Conservation (phyloP, 202 grass and related monocot genomes). For the Zizania palustris region DNA sequence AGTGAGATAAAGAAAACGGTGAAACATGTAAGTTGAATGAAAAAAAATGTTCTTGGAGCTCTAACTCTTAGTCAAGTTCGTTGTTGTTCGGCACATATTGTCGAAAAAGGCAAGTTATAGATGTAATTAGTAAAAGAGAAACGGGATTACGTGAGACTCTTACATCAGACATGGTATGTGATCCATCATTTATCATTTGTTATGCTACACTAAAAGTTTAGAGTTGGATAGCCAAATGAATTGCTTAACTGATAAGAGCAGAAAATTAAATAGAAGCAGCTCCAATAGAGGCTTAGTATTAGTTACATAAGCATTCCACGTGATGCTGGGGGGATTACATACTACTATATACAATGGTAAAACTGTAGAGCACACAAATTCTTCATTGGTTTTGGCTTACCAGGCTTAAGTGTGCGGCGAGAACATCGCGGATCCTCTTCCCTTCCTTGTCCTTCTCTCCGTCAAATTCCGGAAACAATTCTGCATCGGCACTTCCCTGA, state of each 20-base stretch:
- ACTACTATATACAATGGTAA: slow-evolving; percentile 20
- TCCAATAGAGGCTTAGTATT: slow-evolving; percentile 17
- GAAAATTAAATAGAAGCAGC: slow-evolving; percentile 29
- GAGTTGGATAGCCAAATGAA: background rate
- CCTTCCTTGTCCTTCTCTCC: slow-evolving; percentile 76
- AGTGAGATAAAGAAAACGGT: background rate
- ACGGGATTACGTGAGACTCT: background rate
- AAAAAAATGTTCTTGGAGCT: background rate
- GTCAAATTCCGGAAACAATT: slow-evolving; percentile 58
- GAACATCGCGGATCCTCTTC: slow-evolving; percentile 72
- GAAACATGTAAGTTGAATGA: slow-evolving; percentile 9
- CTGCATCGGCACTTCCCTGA: slow-evolving; percentile 22
- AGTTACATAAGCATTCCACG: slow-evolving; percentile 26
- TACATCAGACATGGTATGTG: background rate
- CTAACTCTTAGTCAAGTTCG: background rate
- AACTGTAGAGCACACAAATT: slow-evolving; percentile 1
- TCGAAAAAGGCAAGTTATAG: background rate
- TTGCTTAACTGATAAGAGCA: background rate
- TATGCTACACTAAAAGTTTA: background rate
- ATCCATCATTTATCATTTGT: background rate
- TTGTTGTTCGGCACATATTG: background rate
- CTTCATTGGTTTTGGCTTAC: slow-evolving; percentile 52
- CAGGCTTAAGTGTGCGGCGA: slow-evolving; percentile 72
- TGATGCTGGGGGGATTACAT: slow-evolving; percentile 24
- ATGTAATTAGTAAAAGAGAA: background rate